Base-by-base conservation (phyloP, 2,329 filamentous ascomycete genomes). In the Colletotrichum paranaense region DNA sequence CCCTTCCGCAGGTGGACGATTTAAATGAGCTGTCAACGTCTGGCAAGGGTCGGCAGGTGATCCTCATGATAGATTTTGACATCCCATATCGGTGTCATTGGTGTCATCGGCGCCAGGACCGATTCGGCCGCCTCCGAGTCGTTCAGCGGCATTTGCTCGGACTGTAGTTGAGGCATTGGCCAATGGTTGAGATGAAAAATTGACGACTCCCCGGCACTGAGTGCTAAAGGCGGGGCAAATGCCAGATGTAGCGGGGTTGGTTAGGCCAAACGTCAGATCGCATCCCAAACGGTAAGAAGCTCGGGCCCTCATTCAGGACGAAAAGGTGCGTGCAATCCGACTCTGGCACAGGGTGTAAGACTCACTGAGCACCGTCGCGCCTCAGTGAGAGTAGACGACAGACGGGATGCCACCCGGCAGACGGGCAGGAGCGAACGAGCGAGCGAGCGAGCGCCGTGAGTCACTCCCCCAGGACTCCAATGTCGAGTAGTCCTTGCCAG, bases 231-330 rank as follows among this genome's bases (percentile, higher is more conserved):
- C 67, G 71, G 67, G 71, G 71, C 71, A 64, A 55, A 69, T 73
- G 70, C 60, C 56, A 73, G 56, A 57, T 71, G 24, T 58, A 55
- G 71, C 60, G 71, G 71, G 71, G 60, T 56, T 49, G 19, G 42
- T 64, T 49, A 19, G 30, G 53, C 65, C 63, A 63, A 26, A 73
- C 55, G 70, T 73, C 70, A 73, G 70, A 73, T 73, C 70, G 70
- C 55, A 69, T n/a, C 42, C 42, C 66, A 55, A 24, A 56, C 35
- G 65, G 55, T 46, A 42, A 32, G 62, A 71, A 73, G 71, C 71
- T 73, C 67, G 64, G 68, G 67, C 64, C 57, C 52, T 62, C 38
- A 38, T 49, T 4, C 24, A 49, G 46, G 26, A 72, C 57, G n/a
- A 59, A 59, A 68, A 68, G 53, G 52, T 42, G 65, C 53, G 59